These are phyloP conservation scores for Volvariella surrecta DNA, from an alignment of 1,284 basidiomycete species.

Conservation along the genomic window DNA sequence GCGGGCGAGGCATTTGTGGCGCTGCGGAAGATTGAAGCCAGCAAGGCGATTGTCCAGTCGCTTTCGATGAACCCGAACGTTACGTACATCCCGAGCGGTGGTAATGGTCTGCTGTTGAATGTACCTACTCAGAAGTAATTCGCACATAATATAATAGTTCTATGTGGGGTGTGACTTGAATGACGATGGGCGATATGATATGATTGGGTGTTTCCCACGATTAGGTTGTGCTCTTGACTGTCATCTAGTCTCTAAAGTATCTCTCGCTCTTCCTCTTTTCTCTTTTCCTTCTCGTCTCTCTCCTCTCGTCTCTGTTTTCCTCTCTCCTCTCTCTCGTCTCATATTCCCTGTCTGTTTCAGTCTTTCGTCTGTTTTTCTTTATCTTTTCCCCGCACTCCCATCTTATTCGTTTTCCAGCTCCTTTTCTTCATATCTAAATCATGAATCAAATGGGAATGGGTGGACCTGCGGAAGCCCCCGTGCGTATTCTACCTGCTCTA, in stretches of 20 bases:
- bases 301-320: constrained; percentile 29
- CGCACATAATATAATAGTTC: constrained; percentile 1
- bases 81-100: constrained; percentile 78
- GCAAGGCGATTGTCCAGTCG: constrained; percentile 90
- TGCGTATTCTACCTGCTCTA: constrained; percentile 29
- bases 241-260: constrained; percentile 32
- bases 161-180: constrained; percentile 6
- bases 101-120: constrained; percentile 76
- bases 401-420: constrained; percentile 26
- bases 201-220: constrained; percentile 18
- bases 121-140: constrained; percentile 58
- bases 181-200: constrained; percentile 7
- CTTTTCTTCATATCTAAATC: constrained; percentile 52
- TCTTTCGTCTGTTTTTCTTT: constrained; percentile 24
- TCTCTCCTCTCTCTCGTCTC: constrained; percentile 38
- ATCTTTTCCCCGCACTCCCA: constrained; percentile 19
- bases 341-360: constrained; percentile 38
- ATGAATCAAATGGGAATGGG: constrained; percentile 74
- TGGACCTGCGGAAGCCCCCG: constrained; percentile 64
- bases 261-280: constrained; percentile 31
- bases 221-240: constrained; percentile 30
- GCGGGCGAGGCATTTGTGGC: constrained; percentile 95
- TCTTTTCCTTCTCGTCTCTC: constrained; percentile 31
- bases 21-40: constrained; percentile 95
- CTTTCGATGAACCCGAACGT: constrained; percentile 77